These are phyloP conservation scores for Castanospermum australe DNA, from an alignment of 306 rosid species.

Conservation along the genomic window DNA sequence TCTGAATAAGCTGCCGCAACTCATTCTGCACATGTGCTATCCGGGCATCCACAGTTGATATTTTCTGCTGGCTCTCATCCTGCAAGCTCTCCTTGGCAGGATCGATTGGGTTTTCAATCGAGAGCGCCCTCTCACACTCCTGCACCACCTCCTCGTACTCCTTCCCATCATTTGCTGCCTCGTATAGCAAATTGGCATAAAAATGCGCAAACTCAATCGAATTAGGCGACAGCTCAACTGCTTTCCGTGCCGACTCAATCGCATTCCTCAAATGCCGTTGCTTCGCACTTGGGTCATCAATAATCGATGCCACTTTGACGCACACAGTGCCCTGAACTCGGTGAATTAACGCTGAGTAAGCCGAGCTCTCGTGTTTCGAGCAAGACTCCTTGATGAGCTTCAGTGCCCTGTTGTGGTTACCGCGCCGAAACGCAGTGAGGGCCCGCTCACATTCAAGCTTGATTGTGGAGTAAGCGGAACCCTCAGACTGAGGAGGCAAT, in stretches of 20 bases:
- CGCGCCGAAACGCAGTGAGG: slow-evolving; percentile 78
- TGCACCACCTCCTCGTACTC: slow-evolving; percentile 84
- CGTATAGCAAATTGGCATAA: slow-evolving; percentile 71
- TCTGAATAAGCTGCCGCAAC: slow-evolving; percentile 83
- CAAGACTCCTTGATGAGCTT: slow-evolving; percentile 79
- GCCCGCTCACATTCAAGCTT: slow-evolving; percentile 88
- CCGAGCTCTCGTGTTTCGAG: slow-evolving; percentile 53
- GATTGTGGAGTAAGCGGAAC: slow-evolving; percentile 48
- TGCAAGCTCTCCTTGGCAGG: slow-evolving; percentile 90
- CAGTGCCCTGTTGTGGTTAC: slow-evolving; percentile 84
- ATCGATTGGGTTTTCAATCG: slow-evolving; percentile 69
- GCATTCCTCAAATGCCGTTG: slow-evolving; percentile 79
- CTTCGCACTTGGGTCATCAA: slow-evolving; percentile 66
- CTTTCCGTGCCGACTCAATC: slow-evolving; percentile 73
- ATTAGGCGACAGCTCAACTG: slow-evolving; percentile 72
- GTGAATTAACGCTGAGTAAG: slow-evolving; percentile 57
- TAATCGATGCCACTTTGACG: slow-evolving; percentile 65
- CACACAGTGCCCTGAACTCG: slow-evolving; percentile 85
- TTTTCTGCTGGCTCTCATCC: slow-evolving; percentile 82
- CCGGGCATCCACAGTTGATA: slow-evolving; percentile 45
- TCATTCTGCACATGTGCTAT: slow-evolving; percentile 73
- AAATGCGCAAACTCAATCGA: slow-evolving; percentile 85
- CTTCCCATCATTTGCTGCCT: slow-evolving; percentile 71
- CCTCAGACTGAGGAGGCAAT: slow-evolving; percentile 46
- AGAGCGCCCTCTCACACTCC: slow-evolving; percentile 85